Evolutionary conservation across 1,284 basidiomycete genomes (phyloP), one percentile per base, ranked within the genome.

Genomic region (Cutaneotrichosporon mucoides): DNA sequence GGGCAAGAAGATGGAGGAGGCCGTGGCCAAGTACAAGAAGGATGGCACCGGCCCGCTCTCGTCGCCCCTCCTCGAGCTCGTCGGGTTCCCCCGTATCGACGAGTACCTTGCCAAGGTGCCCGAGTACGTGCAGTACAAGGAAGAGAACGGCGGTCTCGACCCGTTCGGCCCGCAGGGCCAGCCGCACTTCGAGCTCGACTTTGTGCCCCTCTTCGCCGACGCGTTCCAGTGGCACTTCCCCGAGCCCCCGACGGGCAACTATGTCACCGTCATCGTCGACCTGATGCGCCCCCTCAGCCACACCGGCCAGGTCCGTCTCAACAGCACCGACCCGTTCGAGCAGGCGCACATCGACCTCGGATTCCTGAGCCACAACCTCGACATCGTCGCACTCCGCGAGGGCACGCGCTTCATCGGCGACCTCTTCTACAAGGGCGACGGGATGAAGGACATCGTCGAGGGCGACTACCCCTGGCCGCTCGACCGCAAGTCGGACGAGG

Each of bases 341-440:
- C 66, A 75, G 37, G 86, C 87, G 0, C 57, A 76, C 13, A 86
- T 88, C 73, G 84, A 88, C 73, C 85, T 86, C 3, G 78, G 80
- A 52, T 88, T 87, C 78, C 68, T 72, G 12, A 68, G 67, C 12
- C 75, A 73, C 62, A 69, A 75, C 56, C 70, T 73, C 51, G 74
- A 76, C 60, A 73, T 77, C 41, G 65, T 74, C 60, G 73, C 73
- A 4, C 52, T 61, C 11, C 55, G 55, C 47, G 60, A 61, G 49
- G 60, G 60, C 34, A 46, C 48, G 2, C 55, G 55, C 52, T 61
- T 54, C 47, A 50, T 61, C 51, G 60, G 48, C 47, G 60, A 57
- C 60, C 16, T 61, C 46, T 42, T 61, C 55, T 54, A 54, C 51
- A 61, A 56, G 6, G 68, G 71, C 7, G 63, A 64, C 11, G 75